These are phyloP conservation scores for Trichosporon sp. DNA, from an alignment of 1,284 basidiomycete genomes.

Conservation along the genomic window DNA sequence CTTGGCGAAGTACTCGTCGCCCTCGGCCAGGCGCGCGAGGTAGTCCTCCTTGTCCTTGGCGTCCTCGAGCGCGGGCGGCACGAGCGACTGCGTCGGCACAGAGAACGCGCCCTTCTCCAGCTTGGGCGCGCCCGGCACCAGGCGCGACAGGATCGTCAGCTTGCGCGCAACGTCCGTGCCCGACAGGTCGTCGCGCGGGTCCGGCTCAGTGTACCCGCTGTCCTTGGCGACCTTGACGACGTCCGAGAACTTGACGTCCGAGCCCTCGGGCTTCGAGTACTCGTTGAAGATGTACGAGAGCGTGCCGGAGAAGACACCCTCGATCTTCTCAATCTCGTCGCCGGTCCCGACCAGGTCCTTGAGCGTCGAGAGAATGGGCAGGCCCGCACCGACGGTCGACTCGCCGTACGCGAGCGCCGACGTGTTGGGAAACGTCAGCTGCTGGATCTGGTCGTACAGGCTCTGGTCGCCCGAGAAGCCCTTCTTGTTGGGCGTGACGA, in stretches of 20 bases:
- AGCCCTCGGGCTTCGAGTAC: conserved; percentile 59
- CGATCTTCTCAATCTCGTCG: conserved; percentile 64
- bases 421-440: conserved; percentile 56
- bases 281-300: conserved; percentile 99
- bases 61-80: conserved; percentile 68
- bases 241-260: conserved; percentile 66
- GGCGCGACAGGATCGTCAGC: conserved; percentile 86
- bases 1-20: conserved; percentile 73
- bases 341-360: conserved; percentile 89
- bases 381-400: conserved; percentile 89
- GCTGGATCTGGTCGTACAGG: conserved; percentile 68
- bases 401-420: conserved; percentile 71
- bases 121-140: conserved; percentile 53
- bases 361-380: conserved; percentile 87
- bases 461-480: conserved; percentile 73
- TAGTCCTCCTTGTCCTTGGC: conserved; percentile 75
- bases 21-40: conserved; percentile 71
- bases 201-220: conserved; percentile 95
- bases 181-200: conserved; percentile 92
- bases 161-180: conserved; percentile 97
- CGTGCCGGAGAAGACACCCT: conserved; percentile 72
- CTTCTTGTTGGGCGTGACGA: conserved; percentile 98
- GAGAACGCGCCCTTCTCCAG: conserved; percentile 69
- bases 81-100: conserved; percentile 78
- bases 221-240: conserved; percentile 84